phyloP scores from a whole-genome alignment of 495 filamentous ascomycete genomes.

The Neurospora discreta region DNA sequence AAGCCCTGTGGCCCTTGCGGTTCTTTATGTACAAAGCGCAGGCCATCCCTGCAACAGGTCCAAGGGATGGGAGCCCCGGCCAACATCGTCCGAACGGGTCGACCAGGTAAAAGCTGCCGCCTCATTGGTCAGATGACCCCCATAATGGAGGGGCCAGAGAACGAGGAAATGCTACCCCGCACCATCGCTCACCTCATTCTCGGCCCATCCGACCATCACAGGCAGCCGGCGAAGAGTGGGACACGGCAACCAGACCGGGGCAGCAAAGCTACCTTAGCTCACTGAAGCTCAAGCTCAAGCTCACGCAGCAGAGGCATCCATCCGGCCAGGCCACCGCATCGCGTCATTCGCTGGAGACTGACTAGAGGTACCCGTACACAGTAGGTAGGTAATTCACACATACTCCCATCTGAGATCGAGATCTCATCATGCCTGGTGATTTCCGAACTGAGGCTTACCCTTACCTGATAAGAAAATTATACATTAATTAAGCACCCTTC shows the following conservation, averaged over 20 bases:
- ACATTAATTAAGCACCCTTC: conserved; percentile 5
- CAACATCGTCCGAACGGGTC: conserved; percentile 8
- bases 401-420: conserved; percentile 9
- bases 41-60: background rate
- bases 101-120: background rate
- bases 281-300: background rate
- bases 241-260: background rate
- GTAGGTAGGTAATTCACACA: conserved; percentile 1
- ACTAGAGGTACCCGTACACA: too few relatives aligned
- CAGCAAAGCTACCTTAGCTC: background rate
- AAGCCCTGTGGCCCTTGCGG: background rate
- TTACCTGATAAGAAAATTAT: conserved; percentile 21
- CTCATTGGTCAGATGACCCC: background rate
- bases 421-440: conserved; percentile 2
- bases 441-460: background rate
- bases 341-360: conserved; percentile 19
- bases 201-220: background rate
- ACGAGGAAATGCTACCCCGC: conserved; percentile 8
- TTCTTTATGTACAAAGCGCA: background rate
- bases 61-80: background rate
- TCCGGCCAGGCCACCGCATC: conserved; percentile 1
- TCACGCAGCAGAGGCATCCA: background rate
- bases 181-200: conserved; percentile 3
- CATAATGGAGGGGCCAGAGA: background rate
- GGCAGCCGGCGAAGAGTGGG: background rate